Base-by-base conservation (phyloP, 2,329 filamentous ascomycete genomes). In the Botrytis paeoniae region DNA sequence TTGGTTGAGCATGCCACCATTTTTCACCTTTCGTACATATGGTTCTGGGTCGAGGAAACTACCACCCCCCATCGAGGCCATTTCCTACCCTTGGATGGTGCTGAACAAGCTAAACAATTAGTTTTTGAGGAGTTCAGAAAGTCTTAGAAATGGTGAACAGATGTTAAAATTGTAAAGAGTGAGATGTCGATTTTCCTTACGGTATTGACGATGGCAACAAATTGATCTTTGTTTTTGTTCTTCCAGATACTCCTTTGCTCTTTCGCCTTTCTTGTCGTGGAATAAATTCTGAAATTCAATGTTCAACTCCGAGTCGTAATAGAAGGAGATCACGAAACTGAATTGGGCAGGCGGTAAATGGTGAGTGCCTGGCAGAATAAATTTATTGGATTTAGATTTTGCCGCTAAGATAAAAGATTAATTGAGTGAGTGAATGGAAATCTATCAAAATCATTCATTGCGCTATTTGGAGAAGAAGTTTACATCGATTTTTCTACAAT, bases 51-150 rank as follows among this genome's bases (percentile, higher is more conserved):
- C 79, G 63, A 80, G 74, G 70, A 77, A 75, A 64, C 59, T 76
- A 63, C 72, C 48, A 69, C 75, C 77, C 74, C 78, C 79, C 79
- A 79, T 80, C 75, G 80, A 81, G 78, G 79, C 79, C 80, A 81
- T 81, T 70, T 70, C 57, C 62, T 71, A 35, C 69, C 39, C 22
- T 65, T 71, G 37, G 39, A 43, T 72, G 35, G 29, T 57, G 51
- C 51, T 68, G 32, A 62, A 43, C 68, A 70, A 62, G 41, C 35
- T 70, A 70, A 32, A 61, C 20, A 70, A 70, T 70, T 41, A 61
- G 37, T 41, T 70, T 45, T 5, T 18, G 51, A 57, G 51, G 7
- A 41, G 12, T 41, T 25, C 32, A 6, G 37, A 25, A 43, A 32
- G 16, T 57, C 48, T 57, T 45, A 16, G 37, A 43, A 61, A 35